Evolutionary conservation across 768 basidiomycete genomes (phyloP), one percentile per base, ranked within the genome.

Genomic region (Mycena latifolia): DNA sequence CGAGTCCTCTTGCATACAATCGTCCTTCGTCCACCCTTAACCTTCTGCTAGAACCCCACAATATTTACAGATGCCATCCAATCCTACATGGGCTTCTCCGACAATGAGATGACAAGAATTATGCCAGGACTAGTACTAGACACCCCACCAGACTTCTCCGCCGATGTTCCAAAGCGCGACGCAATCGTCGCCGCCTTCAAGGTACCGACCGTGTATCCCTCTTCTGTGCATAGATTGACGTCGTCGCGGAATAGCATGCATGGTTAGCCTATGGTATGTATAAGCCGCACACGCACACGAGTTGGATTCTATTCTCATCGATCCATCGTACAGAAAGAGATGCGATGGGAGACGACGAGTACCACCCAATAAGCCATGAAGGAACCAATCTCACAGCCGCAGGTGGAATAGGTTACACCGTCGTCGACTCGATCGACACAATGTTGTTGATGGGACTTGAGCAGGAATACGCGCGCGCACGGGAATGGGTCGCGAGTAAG

Each of bases 281-380:
- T 10, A 59, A 6, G n/a, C 35, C 20, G 47, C 27, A 12, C 8
- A 17, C 10, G 45, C 4, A n/a, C n/a, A n/a, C n/a, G n/a, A n/a
- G n/a, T n/a, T n/a, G 50, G 9, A 53, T 57, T 18, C 35, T 18
- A 52, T 63, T 27, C 61, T 71, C 59, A 63, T 35, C 43, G 31
- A 31, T n/a, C n/a, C 55, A 72, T 53, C 53, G 33, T 7, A 47
- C 79, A 95, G 95, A 95, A 79, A 81, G 88, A 50, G 89, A 98
- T 75, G 96, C 96, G 2, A 95, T 94, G 88, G 96, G 96, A 1
- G 85, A 85, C 61, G 95, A 98, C 79, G 94, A 97, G 76, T 98
- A 95, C 72, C 94, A 97, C 72, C 96, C 96, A 0, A 84, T 99
- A 25, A 85, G 85, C 56, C 84, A 84, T 53, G 79, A 78, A 28